Evolutionary conservation across 305 asterid species (phyloP).

Genomic region (Ajuga reptans): DNA sequence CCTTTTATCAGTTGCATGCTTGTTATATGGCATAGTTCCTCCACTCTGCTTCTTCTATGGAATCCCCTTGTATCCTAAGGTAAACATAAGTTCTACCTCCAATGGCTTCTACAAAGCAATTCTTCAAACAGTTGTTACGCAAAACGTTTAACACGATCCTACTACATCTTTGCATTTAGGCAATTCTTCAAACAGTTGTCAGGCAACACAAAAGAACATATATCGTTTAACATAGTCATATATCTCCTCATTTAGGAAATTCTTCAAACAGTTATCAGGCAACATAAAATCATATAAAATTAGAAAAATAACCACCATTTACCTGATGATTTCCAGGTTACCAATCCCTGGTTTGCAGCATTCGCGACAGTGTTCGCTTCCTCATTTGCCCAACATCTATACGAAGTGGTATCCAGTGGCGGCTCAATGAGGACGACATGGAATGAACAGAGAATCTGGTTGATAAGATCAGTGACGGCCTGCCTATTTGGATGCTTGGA

Average conservation of each 20-base stretch:
- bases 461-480: conserved; percentile 47
- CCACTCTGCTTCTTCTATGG: conserved; percentile 56
- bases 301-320: background rate
- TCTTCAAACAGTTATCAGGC: too few relatives aligned
- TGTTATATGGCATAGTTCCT: conserved; percentile 53
- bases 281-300: too few relatives aligned
- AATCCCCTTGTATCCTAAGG: conserved; percentile 62
- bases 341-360: conserved; percentile 45
- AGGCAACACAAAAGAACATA: too few relatives aligned
- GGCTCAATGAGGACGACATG: conserved; percentile 44
- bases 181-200: too few relatives aligned
- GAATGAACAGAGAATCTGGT: conserved; percentile 57
- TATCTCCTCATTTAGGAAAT: too few relatives aligned
- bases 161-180: too few relatives aligned
- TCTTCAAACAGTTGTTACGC: background rate
- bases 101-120: background rate
- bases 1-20: conserved; percentile 43
- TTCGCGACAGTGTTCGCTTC: conserved; percentile 40
- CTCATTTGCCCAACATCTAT: conserved; percentile 35
- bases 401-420: conserved; percentile 47
- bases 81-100: conserved; percentile 7
- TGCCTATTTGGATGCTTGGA: conserved; percentile 56
- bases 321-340: conserved; percentile 26
- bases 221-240: too few relatives aligned
- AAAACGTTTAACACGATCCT: too few relatives aligned